Evolutionary conservation across 257 asterid species (phyloP), one percentile per base, ranked within the genome.

Genomic region (Marsdenia floribunda): DNA sequence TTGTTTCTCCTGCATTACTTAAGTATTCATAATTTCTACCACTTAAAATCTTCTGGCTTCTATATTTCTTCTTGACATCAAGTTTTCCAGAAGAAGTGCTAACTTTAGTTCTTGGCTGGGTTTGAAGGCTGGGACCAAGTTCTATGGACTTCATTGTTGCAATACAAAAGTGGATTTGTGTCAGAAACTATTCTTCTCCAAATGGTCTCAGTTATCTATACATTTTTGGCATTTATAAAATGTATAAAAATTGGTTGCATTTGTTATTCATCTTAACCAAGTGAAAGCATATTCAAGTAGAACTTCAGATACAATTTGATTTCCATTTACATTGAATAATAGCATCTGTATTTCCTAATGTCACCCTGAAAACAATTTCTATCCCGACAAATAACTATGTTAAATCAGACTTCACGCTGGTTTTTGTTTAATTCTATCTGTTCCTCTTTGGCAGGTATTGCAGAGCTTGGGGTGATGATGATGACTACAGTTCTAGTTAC

Each of bases 401-500:
- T 46, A 24, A 42, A 44, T 29, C 29, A 35, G 55, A 24, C 33
- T 59, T 22, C 55, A 70, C 50, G n/a, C 72, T 58, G n/a, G 73
- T 46, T 72, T 52, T 84, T 73, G 52, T 82, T 84, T 89, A 68
- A 87, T 76, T 33, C 70, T 80, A 67, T 55, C 70, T 80, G 65
- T 55, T 71, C 57, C 69, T 65, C 42, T 81, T 81, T 78, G 80
- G 76, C 95, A 92, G 98, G 87, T 76, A 88, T 91, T 82, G 98
- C 98, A n/a, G 99, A 90, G 82, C 84, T 93, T 49, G 96, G 98
- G 59, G 99, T 95, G 78, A 95, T 93, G 99, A 89, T 93, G 97
- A 88, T 91, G 93, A 87, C 96, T 52, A 90, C 99, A 60, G 64
- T 85, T 79, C 87, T 89, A 78, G 95, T 95, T 76, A 89, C 96